Conservation (phyloP, 768 basidiomycete genomes). For the Mrakia hoshinonis region DNA sequence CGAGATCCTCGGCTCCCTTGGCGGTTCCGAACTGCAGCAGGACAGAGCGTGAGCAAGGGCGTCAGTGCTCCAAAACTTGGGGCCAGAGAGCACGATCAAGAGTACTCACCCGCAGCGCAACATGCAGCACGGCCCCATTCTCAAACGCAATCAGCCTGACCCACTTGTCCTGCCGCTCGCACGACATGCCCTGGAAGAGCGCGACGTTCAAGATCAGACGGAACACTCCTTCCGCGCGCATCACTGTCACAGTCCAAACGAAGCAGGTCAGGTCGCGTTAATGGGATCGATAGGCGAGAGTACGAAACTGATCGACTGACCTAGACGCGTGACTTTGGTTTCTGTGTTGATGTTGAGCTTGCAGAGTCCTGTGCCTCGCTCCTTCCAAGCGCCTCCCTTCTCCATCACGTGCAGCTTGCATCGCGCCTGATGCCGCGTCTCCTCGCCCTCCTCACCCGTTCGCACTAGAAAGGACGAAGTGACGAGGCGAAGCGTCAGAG, state of each 20-base stretch:
- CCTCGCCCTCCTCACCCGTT: constrained; percentile 44
- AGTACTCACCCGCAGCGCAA: constrained; percentile 23
- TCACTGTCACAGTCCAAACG: constrained; percentile 35
- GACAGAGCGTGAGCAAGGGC: background rate
- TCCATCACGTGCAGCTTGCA: constrained; percentile 41
- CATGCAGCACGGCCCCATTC: constrained; percentile 3
- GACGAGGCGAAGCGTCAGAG: background rate
- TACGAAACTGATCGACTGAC: constrained; percentile 35
- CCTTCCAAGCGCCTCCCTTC: constrained; percentile 39
- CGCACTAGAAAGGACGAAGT: constrained; percentile 32
- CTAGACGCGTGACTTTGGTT: constrained; percentile 38
- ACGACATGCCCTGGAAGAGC: constrained; percentile 40
- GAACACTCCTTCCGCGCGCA: constrained; percentile 44
- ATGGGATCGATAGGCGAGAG: background rate
- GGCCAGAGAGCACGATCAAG: background rate
- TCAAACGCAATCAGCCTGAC: constrained; percentile 28
- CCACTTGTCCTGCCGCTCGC: constrained; percentile 31
- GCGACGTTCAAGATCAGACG: constrained; percentile 42
- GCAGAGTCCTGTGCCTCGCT: constrained; percentile 41
- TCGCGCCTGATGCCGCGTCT: constrained; percentile 40
- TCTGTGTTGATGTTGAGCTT: constrained; percentile 40
- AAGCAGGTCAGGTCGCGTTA: background rate
- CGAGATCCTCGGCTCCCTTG: constrained; percentile 22
- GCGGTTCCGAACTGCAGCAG: constrained; percentile 17
- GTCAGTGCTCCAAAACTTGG: too few species aligned